Conservation (phyloP, 495 filamentous ascomycete genomes). For the Hypomontagnella monticulosa region DNA sequence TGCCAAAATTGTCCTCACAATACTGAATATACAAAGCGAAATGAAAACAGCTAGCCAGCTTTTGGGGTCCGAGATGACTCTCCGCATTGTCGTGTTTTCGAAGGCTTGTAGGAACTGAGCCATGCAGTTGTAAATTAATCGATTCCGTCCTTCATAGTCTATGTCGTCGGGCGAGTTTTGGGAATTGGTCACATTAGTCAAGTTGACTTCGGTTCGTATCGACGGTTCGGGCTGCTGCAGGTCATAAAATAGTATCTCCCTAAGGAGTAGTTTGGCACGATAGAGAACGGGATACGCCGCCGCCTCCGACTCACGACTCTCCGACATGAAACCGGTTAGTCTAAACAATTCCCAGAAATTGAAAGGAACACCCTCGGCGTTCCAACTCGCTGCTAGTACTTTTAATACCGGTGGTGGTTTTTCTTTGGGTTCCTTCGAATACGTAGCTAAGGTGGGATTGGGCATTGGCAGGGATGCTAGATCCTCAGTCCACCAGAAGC, state of each 20-base stretch:
- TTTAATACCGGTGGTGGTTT: conserved; percentile 55
- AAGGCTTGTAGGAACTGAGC: conserved; percentile 58
- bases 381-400: conserved; percentile 59
- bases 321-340: conserved; percentile 54
- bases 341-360: conserved; percentile 59
- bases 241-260: conserved; percentile 61
- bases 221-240: conserved; percentile 59
- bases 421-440: conserved; percentile 51
- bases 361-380: conserved; percentile 53
- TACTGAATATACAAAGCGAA: conserved; percentile 61
- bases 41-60: conserved; percentile 59
- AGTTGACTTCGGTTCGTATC: conserved; percentile 53
- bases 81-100: conserved; percentile 52
- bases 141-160: conserved; percentile 56
- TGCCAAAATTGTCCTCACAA: conserved; percentile 57
- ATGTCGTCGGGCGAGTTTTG: conserved; percentile 53
- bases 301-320: conserved; percentile 52
- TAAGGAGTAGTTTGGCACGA: conserved; percentile 59
- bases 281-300: conserved; percentile 55
- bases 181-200: conserved; percentile 48
- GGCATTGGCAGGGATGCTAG: conserved; percentile 54
- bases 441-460: conserved; percentile 54
- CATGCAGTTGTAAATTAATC: conserved; percentile 59
- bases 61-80: conserved; percentile 49
- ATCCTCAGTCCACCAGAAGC: conserved; percentile 64